These are phyloP conservation scores for Mycena sp. DNA, from an alignment of 1,284 basidiomycete genomes.

Conservation along the genomic window DNA sequence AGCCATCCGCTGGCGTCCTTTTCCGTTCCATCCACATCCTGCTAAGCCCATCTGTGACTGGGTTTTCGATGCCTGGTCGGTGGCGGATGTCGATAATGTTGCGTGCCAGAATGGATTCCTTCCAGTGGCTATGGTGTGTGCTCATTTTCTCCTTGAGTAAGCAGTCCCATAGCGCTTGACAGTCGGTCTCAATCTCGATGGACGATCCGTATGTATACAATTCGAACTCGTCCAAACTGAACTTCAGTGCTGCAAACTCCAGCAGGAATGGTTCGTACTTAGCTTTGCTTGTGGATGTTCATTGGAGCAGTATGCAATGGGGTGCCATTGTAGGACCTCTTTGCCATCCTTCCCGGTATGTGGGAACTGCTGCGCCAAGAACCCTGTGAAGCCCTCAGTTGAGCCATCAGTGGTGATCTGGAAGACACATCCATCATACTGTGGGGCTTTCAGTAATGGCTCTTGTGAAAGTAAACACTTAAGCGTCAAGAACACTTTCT, in stretches of 20 bases:
- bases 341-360: conserved; percentile 36
- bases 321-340: conserved; percentile 34
- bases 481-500: conserved; percentile 39
- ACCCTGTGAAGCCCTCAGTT: conserved; percentile 43
- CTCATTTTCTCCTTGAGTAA: not conserved
- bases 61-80: conserved; percentile 35
- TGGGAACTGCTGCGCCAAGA: conserved; percentile 38
- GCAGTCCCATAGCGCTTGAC: conserved; percentile 31
- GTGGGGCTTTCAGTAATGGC: conserved; percentile 39
- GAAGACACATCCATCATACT: conserved; percentile 45
- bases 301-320: conserved; percentile 43
- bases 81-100: conserved; percentile 40
- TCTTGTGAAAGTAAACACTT: conserved; percentile 40
- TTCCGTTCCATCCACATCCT: conserved; percentile 16
- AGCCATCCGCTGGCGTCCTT: conserved; percentile 36
- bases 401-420: conserved; percentile 47
- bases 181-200: conserved; percentile 44
- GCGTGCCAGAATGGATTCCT: conserved; percentile 36
- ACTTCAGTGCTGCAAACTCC: conserved; percentile 46
- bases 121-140: conserved; percentile 39
- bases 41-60: conserved; percentile 39
- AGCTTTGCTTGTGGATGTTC: conserved; percentile 40
- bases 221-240: conserved; percentile 39
- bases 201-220: conserved; percentile 40
- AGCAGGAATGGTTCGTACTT: conserved; percentile 46